Conservation (phyloP, 164 flowering plant species). For the Umbellularia californica region DNA sequence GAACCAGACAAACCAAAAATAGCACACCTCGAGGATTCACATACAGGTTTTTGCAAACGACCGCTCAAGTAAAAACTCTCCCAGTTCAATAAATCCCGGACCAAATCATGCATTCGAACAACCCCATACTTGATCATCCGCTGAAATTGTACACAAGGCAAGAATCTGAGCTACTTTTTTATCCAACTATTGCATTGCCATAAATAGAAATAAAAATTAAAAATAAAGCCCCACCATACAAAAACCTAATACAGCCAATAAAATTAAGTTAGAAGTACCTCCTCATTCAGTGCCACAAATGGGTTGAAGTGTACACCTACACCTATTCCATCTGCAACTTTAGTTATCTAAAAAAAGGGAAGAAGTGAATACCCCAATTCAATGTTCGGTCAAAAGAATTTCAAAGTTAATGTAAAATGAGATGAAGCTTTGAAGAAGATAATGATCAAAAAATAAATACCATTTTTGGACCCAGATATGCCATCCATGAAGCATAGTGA, state of each 20-base stretch:
- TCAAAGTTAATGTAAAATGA: neutral
- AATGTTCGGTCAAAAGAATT: neutral
- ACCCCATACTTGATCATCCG: conserved; percentile 92
- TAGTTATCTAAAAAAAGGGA: conserved; percentile 47
- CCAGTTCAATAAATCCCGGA: conserved; percentile 74
- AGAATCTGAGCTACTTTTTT: neutral
- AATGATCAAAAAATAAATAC: conserved; percentile 24
- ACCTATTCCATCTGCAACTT: conserved; percentile 72
- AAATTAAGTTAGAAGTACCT: conserved; percentile 33
- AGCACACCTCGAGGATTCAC: conserved; percentile 20
- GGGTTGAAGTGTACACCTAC: conserved; percentile 97
- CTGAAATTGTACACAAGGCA: neutral
- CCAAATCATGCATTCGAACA: conserved; percentile 79
- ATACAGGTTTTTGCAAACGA: conserved; percentile 90
- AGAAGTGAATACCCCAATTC: neutral
- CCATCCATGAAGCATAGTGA: conserved; percentile 83
- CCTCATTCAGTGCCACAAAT: conserved; percentile 55
- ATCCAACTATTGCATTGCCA: neutral
- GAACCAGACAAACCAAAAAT: neutral
- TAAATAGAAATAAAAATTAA: neutral
- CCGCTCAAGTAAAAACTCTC: conserved; percentile 83
- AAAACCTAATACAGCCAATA: neutral
- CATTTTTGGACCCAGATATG: conserved; percentile 64
- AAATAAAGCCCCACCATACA: neutral
- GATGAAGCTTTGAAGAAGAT: neutral